Percentiles rank a stretch among this genome's conserved stretches.
Conservation (phyloP, 2,329 filamentous ascomycete species). For the Exophiala dermatitidis region DNA sequence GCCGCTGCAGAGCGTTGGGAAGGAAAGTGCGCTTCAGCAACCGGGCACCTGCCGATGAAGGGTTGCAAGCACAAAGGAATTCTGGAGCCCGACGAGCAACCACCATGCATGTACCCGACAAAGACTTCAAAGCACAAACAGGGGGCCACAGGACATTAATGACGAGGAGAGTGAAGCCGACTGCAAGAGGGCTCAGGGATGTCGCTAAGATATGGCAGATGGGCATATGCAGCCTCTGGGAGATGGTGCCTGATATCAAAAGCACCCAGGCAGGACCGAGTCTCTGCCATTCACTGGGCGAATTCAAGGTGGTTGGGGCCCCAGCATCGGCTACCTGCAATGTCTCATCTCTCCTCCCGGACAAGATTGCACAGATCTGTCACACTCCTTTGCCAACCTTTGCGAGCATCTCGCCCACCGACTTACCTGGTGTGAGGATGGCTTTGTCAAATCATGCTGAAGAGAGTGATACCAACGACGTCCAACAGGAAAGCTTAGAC, state of each 20-base stretch:
- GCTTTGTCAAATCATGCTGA: slow-evolving; percentile 19
- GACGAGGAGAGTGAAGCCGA: background rate
- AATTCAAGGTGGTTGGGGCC: slow-evolving; percentile 15
- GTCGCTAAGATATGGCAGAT: background rate
- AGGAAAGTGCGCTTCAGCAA: background rate
- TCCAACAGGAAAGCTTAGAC: background rate
- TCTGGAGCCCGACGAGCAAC: background rate
- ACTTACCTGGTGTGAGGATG: slow-evolving; percentile 8
- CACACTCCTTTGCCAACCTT: slow-evolving; percentile 10
- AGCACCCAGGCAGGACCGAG: background rate
- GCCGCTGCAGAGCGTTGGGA: background rate
- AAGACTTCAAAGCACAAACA: background rate
- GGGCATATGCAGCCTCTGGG: background rate
- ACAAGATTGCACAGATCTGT: slow-evolving; percentile 13
- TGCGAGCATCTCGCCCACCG: background rate
- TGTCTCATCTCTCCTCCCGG: slow-evolving; percentile 13
- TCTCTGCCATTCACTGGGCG: slow-evolving; percentile 4
- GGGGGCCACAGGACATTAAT: background rate
- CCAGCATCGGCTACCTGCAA: slow-evolving; percentile 21
- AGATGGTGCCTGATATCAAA: background rate
- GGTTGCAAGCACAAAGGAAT: background rate
- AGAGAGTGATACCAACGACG: slow-evolving; percentile 4
- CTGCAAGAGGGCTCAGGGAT: background rate
- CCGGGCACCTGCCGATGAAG: background rate
- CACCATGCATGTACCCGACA: background rate